These are phyloP conservation scores for Pezizomycotina sp. DNA, from an alignment of 2,329 filamentous ascomycete species.

Conservation along the genomic window DNA sequence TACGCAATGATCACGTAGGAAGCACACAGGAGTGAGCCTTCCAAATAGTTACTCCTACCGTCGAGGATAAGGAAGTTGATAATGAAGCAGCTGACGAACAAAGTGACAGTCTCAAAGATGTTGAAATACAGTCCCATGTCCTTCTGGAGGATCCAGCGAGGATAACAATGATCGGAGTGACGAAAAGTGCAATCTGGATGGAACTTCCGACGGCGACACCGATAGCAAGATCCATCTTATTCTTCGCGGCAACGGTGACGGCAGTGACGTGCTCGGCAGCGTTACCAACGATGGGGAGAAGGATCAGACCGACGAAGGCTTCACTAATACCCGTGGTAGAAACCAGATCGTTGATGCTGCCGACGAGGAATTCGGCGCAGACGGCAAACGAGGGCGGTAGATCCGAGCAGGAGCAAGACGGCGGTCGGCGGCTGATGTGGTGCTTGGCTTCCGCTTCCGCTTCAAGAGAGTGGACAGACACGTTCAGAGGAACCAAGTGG, in stretches of 20 bases:
- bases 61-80: conserved; percentile 79
- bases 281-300: conserved; percentile 57
- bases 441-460: conserved; percentile 15
- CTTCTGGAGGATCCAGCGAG: conserved; percentile 50
- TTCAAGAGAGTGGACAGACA: conserved; percentile 18
- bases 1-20: conserved; percentile 20
- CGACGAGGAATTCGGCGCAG: conserved; percentile 55
- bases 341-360: conserved; percentile 48
- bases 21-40: conserved; percentile 46
- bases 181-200: conserved; percentile 55
- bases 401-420: conserved; percentile 44
- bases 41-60: conserved; percentile 71
- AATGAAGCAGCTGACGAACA: conserved; percentile 71
- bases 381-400: conserved; percentile 49
- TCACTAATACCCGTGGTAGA: conserved; percentile 41
- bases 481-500: conserved; percentile 14
- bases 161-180: conserved; percentile 53
- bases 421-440: conserved; percentile 33
- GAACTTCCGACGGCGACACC: conserved; percentile 54
- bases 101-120: conserved; percentile 71
- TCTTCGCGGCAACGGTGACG: conserved; percentile 53
- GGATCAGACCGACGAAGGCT: conserved; percentile 54
- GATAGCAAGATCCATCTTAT: conserved; percentile 61
- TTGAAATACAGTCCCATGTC: conserved; percentile 74
- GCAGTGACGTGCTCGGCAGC: conserved; percentile 58